Evolutionary conservation across 208 protist genomes (phyloP), one percentile per base, ranked within the genome.

Genomic region (Crithidia thermophila): DNA sequence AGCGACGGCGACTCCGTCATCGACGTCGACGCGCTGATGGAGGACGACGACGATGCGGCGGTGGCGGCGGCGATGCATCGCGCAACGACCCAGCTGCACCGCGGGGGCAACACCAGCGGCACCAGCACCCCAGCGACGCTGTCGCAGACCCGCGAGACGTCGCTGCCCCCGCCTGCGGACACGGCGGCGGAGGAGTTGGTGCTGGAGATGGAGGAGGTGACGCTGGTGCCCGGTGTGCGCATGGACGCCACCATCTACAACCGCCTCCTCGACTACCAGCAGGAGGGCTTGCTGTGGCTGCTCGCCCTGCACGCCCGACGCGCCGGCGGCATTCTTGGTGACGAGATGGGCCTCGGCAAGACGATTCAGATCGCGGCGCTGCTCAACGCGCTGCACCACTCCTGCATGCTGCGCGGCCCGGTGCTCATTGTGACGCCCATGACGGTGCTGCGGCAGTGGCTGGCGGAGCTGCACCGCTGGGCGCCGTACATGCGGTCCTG

Each of bases 301-400:
- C 95, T 97, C 70, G 82, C 97, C 40, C 75, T 99, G 39, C 97
- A 99, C 68, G 25, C 39, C 25, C 87, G 98, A 23, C 78, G 85
- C 42, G 58, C 66, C 23, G 97, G 98, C 39, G 98, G 97, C 46
- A 98, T 99, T 43, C 67, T 99, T 16, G 98, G 96, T 23, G 98
- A 99, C 77, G 98, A 99, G 65, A 98, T 98, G 90, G 90, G 94
- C 9, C 85, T 98, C 28, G 94, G 95, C 37, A 99, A 99, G 80
- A 99, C 98, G 16, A 85, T 99, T 21, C 97, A 99, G 61, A 72
- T 98, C 14, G 88, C 94, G 0, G 74, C 90, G 8, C 91, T 99
- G 69, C 60, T 99, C 14, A 88, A 92, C 20, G 82, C 84, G 0
- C 78, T 99, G 27, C 65, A 89, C 27, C 71, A 79, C 64, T 94